A percentile compares a stretch with the other conserved stretches of the same genome.
Evolutionary conservation across 805 yeast species (phyloP).

Genomic region (Sugiyamaella qingdaonensis): DNA sequence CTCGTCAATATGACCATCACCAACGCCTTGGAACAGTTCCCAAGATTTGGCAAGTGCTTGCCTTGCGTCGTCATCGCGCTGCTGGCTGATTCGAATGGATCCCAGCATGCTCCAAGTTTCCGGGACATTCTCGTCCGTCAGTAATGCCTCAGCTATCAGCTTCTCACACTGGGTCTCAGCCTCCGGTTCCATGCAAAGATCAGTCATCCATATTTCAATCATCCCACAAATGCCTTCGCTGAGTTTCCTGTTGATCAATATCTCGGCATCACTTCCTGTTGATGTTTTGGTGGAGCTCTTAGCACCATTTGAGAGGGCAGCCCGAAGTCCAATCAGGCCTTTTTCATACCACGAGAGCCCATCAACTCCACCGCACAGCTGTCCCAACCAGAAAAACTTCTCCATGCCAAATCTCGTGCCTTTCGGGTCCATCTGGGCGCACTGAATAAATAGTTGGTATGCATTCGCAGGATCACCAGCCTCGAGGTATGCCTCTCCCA

Average conservation of each 20-base stretch:
- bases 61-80: slow-evolving; percentile 64
- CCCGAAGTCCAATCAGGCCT: slow-evolving; percentile 55
- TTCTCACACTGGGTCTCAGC: slow-evolving; percentile 81
- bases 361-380: slow-evolving; percentile 75
- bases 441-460: slow-evolving; percentile 52
- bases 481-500: slow-evolving; percentile 79
- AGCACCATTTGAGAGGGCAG: slow-evolving; percentile 33
- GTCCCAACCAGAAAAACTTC: slow-evolving; percentile 87
- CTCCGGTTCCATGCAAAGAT: slow-evolving; percentile 86
- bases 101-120: slow-evolving; percentile 81
- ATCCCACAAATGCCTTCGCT: slow-evolving; percentile 76
- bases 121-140: slow-evolving; percentile 52
- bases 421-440: slow-evolving; percentile 65
- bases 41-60: slow-evolving; percentile 66
- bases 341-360: slow-evolving; percentile 61
- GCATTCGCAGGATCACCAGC: slow-evolving; percentile 76
- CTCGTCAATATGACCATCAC: slow-evolving; percentile 37
- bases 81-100: slow-evolving; percentile 87
- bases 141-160: slow-evolving; percentile 59
- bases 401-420: slow-evolving; percentile 62
- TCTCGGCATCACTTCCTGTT: no score
- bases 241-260: slow-evolving; percentile 43
- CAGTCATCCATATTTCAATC: slow-evolving; percentile 94
- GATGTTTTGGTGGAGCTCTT: slow-evolving; percentile 15
- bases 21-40: slow-evolving; percentile 48